These are phyloP conservation scores for Ramicandelaber brevisporus DNA, from an alignment of 192 early-diverging fungal genomes.

Conservation along the genomic window DNA sequence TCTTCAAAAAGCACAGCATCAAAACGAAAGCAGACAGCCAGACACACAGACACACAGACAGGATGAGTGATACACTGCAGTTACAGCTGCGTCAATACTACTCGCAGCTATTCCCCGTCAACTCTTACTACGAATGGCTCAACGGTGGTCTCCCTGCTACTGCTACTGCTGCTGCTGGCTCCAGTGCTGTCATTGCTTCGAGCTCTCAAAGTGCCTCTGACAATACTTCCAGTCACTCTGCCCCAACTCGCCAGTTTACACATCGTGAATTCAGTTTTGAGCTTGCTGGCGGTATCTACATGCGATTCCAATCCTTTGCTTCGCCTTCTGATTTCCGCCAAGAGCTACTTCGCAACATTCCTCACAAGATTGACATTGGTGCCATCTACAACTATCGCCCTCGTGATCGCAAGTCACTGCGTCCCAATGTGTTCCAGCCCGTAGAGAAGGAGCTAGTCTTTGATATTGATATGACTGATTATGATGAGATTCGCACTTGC, in stretches of 20 bases:
- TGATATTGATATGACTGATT: conserved; percentile 99
- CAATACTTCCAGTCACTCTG: no score
- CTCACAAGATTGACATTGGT: conserved; percentile 90
- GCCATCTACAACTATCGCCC: conserved; percentile 76
- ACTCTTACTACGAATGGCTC: conserved; percentile 61
- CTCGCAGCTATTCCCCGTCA: conserved; percentile 62
- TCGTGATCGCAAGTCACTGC: conserved; percentile 52
- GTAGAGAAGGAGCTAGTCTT: conserved; percentile 79
- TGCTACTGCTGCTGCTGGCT: not conserved
- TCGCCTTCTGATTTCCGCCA: conserved; percentile 39
- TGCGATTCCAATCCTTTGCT: conserved; percentile 75
- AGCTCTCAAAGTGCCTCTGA: not conserved
- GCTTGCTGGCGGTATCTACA: conserved; percentile 46
- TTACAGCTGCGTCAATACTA: conserved; percentile 49
- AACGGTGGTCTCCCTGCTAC: conserved; percentile 7
- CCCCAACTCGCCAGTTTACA: conserved; percentile 40
- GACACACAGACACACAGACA: no score
- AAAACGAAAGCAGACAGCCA: not conserved
- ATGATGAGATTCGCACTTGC: conserved; percentile 90
- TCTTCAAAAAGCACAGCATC: not conserved
- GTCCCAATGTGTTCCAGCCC: conserved; percentile 43
- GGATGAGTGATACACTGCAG: conserved; percentile 3
- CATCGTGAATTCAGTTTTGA: conserved; percentile 88
- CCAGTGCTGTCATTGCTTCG: not conserved
- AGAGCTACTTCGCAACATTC: conserved; percentile 46